Evolutionary conservation across 2,329 filamentous ascomycete species (phyloP).

Genomic region (Aspergillus uvarum): DNA sequence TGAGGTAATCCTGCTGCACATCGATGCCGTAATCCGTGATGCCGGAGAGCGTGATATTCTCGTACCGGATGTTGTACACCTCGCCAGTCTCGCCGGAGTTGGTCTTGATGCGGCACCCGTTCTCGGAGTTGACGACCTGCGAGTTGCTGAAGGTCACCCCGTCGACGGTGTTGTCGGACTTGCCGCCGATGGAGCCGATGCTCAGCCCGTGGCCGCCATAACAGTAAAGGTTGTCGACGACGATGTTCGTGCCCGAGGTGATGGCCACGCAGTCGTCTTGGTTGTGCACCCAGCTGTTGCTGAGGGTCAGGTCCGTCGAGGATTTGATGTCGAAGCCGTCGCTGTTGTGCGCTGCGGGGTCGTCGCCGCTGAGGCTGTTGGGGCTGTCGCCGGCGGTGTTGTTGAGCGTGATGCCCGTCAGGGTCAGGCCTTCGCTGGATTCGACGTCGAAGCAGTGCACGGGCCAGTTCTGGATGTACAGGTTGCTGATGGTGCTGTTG

Average conservation of each 20-base stretch:
- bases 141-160: constrained; percentile 52
- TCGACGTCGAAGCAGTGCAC: constrained; percentile 43
- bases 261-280: constrained; percentile 43
- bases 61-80: constrained; percentile 47
- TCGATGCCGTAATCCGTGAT: constrained; percentile 54
- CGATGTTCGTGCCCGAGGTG: constrained; percentile 31
- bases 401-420: constrained; percentile 41
- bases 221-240: constrained; percentile 35
- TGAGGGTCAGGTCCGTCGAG: constrained; percentile 47
- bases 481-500: constrained; percentile 39
- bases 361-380: constrained; percentile 33
- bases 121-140: constrained; percentile 47
- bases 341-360: constrained; percentile 44
- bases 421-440: constrained; percentile 31
- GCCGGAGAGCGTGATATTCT: constrained; percentile 47
- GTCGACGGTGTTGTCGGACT: constrained; percentile 54
- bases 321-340: constrained; percentile 54
- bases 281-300: constrained; percentile 45
- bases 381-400: constrained; percentile 41
- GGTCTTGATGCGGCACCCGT: constrained; percentile 43
- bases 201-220: constrained; percentile 37
- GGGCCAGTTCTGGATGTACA: constrained; percentile 45
- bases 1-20: constrained; percentile 55
- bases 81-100: constrained; percentile 42
- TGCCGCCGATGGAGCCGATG: constrained; percentile 45